Evolutionary conservation across 2,329 filamentous ascomycete genomes (phyloP).

Genomic region (Diplocarpon mali): DNA sequence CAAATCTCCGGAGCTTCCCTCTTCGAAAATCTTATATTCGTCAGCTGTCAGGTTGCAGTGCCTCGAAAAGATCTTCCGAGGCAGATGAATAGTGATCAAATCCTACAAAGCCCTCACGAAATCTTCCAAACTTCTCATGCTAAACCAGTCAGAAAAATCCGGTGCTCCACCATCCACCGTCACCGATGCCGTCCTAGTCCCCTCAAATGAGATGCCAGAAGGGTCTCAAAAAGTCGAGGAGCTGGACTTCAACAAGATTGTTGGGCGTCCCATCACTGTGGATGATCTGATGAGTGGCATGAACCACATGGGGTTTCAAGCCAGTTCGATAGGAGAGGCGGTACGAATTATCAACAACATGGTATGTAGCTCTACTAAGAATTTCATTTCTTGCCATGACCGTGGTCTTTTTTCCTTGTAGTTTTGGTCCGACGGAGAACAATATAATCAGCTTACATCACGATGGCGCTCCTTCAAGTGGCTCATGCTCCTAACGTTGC

Average conservation of each 20-base stretch:
- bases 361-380: constrained; percentile 54
- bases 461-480: no score
- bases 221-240: constrained; percentile 75
- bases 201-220: constrained; percentile 71
- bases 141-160: background rate
- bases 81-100: no score
- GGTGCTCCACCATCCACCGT: constrained; percentile 41
- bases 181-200: constrained; percentile 73
- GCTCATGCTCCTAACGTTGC: no score
- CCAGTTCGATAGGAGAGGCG: constrained; percentile 72
- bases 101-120: no score
- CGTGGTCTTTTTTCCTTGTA: constrained; percentile 12
- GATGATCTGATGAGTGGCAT: constrained; percentile 76
- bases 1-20: no score
- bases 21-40: no score
- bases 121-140: constrained; percentile 1
- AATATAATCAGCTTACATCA: no score
- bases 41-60: no score
- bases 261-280: constrained; percentile 65
- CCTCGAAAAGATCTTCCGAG: background rate
- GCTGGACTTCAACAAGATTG: constrained; percentile 81
- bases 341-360: constrained; percentile 91
- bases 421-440: no score
- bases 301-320: constrained; percentile 78
- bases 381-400: background rate